Evolutionary conservation across 371 early-diverging fungal genomes (phyloP).

Genomic region (Gilbertella persicaria): DNA sequence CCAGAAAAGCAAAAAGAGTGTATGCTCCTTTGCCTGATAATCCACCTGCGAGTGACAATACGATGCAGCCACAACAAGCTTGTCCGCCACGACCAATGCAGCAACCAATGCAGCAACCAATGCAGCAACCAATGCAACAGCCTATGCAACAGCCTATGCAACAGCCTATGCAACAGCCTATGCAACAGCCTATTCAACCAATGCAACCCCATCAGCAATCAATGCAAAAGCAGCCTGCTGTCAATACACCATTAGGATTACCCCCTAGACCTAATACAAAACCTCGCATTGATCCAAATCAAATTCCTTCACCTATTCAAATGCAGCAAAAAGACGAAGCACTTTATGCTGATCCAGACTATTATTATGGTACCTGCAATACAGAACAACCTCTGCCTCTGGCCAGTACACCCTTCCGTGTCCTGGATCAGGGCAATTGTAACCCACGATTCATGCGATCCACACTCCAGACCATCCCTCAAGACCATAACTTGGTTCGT

Average conservation of each 20-base stretch:
- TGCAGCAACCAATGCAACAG: slow-evolving; percentile 4
- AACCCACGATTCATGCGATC: slow-evolving; percentile 92
- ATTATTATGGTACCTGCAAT: slow-evolving; percentile 71
- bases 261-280: slow-evolving; percentile 39
- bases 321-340: slow-evolving; percentile 81
- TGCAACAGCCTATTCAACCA: slow-evolving; percentile 11
- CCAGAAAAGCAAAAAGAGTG: slow-evolving; percentile 33
- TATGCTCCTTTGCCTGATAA: slow-evolving; percentile 26
- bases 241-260: slow-evolving; percentile 20
- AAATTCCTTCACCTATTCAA: slow-evolving; percentile 89
- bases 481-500: slow-evolving; percentile 74
- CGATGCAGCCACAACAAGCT: slow-evolving; percentile 13
- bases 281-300: slow-evolving; percentile 88
- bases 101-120: not conserved
- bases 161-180: slow-evolving; percentile 11
- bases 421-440: slow-evolving; percentile 91
- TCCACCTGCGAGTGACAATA: too few species aligned
- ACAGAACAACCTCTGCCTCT: slow-evolving; percentile 69
- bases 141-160: not conserved
- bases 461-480: slow-evolving; percentile 84
- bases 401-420: slow-evolving; percentile 74
- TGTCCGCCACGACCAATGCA: slow-evolving; percentile 8
- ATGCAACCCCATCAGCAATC: slow-evolving; percentile 5
- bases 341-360: slow-evolving; percentile 50
- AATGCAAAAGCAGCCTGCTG: not conserved